These are phyloP conservation scores for Ampelomyces quisqualis DNA, from an alignment of 2,329 filamentous ascomycete genomes.

Conservation along the genomic window DNA sequence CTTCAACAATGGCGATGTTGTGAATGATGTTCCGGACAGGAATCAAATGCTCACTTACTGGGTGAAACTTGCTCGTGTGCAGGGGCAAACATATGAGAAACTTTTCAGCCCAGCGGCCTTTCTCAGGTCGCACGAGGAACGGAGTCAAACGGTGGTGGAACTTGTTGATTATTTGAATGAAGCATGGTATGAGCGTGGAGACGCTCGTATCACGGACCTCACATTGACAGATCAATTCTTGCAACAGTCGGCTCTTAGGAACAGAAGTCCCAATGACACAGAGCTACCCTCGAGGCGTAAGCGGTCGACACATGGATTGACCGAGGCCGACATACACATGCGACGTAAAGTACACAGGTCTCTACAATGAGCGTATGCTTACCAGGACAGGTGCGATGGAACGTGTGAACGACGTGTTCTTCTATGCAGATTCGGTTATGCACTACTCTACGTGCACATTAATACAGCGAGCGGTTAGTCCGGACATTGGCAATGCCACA, in stretches of 20 bases:
- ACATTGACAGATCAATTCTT: neutral
- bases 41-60: conserved; percentile 35
- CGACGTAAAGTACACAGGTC: neutral
- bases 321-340: neutral
- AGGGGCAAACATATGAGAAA: conserved; percentile 41
- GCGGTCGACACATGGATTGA: conserved; percentile 1
- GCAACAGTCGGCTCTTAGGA: conserved; percentile 3
- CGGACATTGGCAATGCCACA: conserved; percentile 33
- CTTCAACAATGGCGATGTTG: conserved; percentile 8
- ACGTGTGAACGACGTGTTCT: conserved; percentile 35
- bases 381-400: conserved; percentile 13
- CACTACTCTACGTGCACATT: conserved; percentile 38
- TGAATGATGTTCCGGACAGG: conserved; percentile 9
- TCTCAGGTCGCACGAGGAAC: conserved; percentile 25
- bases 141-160: conserved; percentile 27
- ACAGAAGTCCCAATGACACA: conserved; percentile 23
- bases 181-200: conserved; percentile 32
- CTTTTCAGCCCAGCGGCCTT: conserved; percentile 43
- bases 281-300: conserved; percentile 28
- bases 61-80: conserved; percentile 37
- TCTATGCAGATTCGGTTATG: conserved; percentile 34
- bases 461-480: conserved; percentile 36
- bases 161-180: conserved; percentile 32
- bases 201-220: conserved; percentile 19
- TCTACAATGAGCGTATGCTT: neutral